A percentile compares a stretch with the other conserved stretches of the same genome.
phyloP scores from a whole-genome alignment of 164 flowering plant species.

The Hamamelis virginiana region DNA sequence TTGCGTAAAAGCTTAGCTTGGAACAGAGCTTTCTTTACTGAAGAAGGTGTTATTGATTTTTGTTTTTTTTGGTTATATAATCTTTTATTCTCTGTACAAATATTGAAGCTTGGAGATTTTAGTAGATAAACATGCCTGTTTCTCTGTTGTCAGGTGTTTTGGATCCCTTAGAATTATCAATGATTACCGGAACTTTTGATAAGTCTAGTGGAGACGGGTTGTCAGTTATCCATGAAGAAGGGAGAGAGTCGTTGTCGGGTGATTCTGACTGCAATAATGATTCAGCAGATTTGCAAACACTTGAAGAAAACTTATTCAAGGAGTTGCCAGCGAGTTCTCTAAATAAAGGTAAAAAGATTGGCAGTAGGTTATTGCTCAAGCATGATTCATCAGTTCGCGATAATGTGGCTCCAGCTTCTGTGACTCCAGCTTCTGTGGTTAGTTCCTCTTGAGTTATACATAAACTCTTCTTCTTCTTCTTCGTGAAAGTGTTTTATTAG shows the following conservation, averaged over 20 bases:
- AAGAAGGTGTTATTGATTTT: slow-evolving; percentile 58
- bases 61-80: neutral
- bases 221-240: slow-evolving; percentile 44
- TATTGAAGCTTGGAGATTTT: slow-evolving; percentile 8
- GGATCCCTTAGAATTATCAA: slow-evolving; percentile 65
- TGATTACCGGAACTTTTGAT: slow-evolving; percentile 45
- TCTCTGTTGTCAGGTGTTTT: slow-evolving; percentile 64
- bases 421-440: slow-evolving; percentile 30
- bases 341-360: slow-evolving; percentile 17
- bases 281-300: slow-evolving; percentile 21
- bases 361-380: slow-evolving; percentile 14
- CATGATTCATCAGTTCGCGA: slow-evolving; percentile 23
- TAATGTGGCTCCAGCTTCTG: slow-evolving; percentile 15
- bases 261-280: slow-evolving; percentile 13
- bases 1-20: slow-evolving; percentile 93
- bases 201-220: slow-evolving; percentile 29
- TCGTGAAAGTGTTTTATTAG: neutral
- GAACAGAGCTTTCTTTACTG: slow-evolving; percentile 88
- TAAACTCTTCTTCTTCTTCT: neutral
- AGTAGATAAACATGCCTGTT: neutral
- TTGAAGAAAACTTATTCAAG: slow-evolving; percentile 32
- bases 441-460: slow-evolving; percentile 22
- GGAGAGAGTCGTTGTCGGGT: slow-evolving; percentile 9
- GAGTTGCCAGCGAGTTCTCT: slow-evolving; percentile 23
- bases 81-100: neutral